phyloP scores from a whole-genome alignment of 2,329 filamentous ascomycete genomes.

The Pestalotiopsis sp. region DNA sequence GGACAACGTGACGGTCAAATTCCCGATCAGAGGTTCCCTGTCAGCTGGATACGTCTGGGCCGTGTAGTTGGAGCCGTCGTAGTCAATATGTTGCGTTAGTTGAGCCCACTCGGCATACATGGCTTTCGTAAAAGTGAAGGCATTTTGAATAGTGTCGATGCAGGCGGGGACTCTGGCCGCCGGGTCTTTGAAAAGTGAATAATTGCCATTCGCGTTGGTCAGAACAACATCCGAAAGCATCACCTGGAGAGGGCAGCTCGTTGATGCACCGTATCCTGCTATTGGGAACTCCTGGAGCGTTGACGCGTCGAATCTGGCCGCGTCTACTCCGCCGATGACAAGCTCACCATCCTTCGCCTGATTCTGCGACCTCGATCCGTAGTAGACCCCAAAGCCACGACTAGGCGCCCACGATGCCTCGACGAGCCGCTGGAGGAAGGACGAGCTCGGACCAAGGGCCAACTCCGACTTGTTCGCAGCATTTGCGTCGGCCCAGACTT shows the following conservation, averaged over 20 bases:
- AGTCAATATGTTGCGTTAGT: constrained; percentile 12
- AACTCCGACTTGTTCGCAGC: constrained; percentile 20
- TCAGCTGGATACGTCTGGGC: constrained; percentile 14
- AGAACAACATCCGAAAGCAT: constrained; percentile 18
- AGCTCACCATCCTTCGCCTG: constrained; percentile 18
- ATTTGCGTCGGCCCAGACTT: constrained; percentile 20
- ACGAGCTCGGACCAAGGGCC: constrained; percentile 19
- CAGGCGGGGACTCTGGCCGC: constrained; percentile 18
- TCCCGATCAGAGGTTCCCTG: constrained; percentile 16
- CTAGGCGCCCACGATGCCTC: constrained; percentile 14
- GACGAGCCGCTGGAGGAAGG: constrained; percentile 16
- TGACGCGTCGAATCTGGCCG: constrained; percentile 17
- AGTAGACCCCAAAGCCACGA: constrained; percentile 17
- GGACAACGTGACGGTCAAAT: constrained; percentile 18
- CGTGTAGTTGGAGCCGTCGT: constrained; percentile 9
- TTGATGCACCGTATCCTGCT: constrained; percentile 15
- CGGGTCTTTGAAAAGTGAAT: constrained; percentile 17
- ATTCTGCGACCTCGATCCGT: constrained; percentile 19
- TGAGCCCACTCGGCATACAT: constrained; percentile 16
- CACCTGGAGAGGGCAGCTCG: constrained; percentile 20
- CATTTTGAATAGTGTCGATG: constrained; percentile 21
- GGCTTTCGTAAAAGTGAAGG: constrained; percentile 18
- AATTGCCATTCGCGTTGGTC: constrained; percentile 19
- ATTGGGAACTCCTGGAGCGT: constrained; percentile 15
- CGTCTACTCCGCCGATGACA: constrained; percentile 19